A percentile compares a stretch with the other conserved stretches of the same genome.
phyloP scores from a whole-genome alignment of 129 eudicot genomes.

The Helichrysum umbraculigerum region DNA sequence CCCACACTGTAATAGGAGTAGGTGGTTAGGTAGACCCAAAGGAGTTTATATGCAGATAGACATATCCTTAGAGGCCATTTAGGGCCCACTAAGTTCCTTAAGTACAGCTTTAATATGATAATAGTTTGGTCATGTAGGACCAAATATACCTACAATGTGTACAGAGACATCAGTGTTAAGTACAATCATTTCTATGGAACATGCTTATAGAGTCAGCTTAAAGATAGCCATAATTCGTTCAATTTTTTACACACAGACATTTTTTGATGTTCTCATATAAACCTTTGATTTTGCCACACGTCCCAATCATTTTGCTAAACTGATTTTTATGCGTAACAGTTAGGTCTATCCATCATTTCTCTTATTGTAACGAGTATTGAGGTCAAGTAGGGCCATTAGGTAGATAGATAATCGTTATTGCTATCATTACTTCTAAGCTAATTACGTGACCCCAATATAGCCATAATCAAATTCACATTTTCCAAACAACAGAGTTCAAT shows the following conservation, averaged over 20 bases:
- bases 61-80: neutral
- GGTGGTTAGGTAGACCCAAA: neutral
- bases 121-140: conserved; percentile 30
- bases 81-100: neutral
- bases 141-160: conserved; percentile 5
- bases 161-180: neutral
- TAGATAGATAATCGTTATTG: neutral
- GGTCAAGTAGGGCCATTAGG: neutral
- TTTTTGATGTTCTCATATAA: too few species aligned
- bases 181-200: neutral
- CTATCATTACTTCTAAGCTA: neutral
- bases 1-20: too few species aligned
- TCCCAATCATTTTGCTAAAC: too few species aligned
- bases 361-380: neutral
- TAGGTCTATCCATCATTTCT: too few species aligned
- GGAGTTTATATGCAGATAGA: neutral
- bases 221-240: too few species aligned
- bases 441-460: neutral
- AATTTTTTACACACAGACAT: too few species aligned
- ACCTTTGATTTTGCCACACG: too few species aligned
- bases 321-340: too few species aligned
- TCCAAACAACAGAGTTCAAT: neutral
- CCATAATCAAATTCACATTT: neutral
- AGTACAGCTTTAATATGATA: conserved; percentile 19
- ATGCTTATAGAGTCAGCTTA: too few species aligned